Conservation (phyloP, 23 red algal genomes). For the Gracilariopsis chorda region DNA sequence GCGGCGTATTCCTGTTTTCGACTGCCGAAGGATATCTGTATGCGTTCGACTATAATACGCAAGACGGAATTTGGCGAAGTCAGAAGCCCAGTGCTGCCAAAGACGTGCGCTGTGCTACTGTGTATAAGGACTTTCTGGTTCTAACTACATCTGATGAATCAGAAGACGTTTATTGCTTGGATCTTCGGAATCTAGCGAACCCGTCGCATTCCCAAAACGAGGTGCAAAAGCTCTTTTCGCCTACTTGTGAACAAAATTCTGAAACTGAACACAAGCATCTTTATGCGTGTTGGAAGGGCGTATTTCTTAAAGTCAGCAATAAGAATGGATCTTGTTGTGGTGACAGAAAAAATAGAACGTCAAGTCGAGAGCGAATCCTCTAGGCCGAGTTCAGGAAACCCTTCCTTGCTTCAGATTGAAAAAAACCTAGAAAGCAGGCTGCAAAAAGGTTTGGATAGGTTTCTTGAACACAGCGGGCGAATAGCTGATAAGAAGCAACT, state of each 20-base stretch:
- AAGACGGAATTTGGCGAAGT: not conserved
- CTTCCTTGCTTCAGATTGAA: slow-evolving; percentile 28
- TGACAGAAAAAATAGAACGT: slow-evolving; percentile 2
- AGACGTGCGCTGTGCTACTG: not conserved
- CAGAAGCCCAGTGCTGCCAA: not conserved
- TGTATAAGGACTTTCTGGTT: not conserved
- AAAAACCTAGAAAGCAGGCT: not conserved
- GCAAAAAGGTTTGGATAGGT: not conserved
- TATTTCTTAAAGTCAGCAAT: not conserved
- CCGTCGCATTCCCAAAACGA: not conserved
- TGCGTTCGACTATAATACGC: not conserved
- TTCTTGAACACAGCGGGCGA: not conserved
- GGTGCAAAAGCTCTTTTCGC: not conserved
- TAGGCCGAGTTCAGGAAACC: not conserved
- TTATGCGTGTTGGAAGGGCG: slow-evolving; percentile 6
- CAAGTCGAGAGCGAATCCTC: not conserved
- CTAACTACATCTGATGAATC: not conserved
- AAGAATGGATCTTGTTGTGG: slow-evolving; percentile 19
- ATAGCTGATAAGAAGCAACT: not conserved
- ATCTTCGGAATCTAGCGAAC: not conserved
- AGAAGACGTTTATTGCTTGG: not conserved
- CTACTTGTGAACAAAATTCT: not conserved
- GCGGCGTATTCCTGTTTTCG: not conserved
- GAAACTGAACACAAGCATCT: not conserved
- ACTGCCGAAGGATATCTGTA: not conserved